Percentiles rank a stretch among this genome's conserved stretches.
phyloP scores from a whole-genome alignment of 2,329 filamentous ascomycete species.

The Xylaria sp. region DNA sequence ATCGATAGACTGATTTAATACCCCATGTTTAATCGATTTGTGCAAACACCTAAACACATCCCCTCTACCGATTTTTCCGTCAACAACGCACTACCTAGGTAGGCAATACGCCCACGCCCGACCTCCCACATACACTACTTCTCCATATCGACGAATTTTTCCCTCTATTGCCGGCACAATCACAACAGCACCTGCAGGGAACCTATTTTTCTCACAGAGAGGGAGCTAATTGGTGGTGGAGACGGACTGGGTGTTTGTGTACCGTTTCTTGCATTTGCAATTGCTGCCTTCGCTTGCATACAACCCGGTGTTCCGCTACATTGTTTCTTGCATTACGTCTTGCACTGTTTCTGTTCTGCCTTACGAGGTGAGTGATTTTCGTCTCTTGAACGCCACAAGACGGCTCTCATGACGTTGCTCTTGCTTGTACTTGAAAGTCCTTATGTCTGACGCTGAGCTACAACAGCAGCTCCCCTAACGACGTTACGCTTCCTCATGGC shows the following conservation, averaged over 20 bases:
- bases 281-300: constrained; percentile 27
- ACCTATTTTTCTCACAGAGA: constrained; percentile 8
- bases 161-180: background rate
- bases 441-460: constrained; percentile 18
- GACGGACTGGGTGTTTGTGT: constrained; percentile 20
- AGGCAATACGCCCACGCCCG: background rate
- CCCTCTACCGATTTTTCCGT: background rate
- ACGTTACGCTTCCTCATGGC: constrained; percentile 51
- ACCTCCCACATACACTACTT: background rate
- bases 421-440: constrained; percentile 21
- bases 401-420: background rate
- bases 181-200: constrained; percentile 16
- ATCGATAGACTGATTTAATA: constrained; percentile 10
- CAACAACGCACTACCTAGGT: background rate
- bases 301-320: constrained; percentile 17
- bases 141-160: background rate
- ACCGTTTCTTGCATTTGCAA: constrained; percentile 23
- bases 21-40: constrained; percentile 6
- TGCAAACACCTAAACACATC: constrained; percentile 21
- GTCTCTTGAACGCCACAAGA: too few relatives aligned
- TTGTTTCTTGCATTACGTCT: constrained; percentile 21
- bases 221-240: constrained; percentile 19
- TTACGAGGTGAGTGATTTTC: constrained; percentile 14
- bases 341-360: background rate
- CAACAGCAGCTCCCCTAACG: constrained; percentile 40